These are phyloP conservation scores for Neurospora sp. DNA, from an alignment of 495 filamentous ascomycete genomes.

Conservation along the genomic window DNA sequence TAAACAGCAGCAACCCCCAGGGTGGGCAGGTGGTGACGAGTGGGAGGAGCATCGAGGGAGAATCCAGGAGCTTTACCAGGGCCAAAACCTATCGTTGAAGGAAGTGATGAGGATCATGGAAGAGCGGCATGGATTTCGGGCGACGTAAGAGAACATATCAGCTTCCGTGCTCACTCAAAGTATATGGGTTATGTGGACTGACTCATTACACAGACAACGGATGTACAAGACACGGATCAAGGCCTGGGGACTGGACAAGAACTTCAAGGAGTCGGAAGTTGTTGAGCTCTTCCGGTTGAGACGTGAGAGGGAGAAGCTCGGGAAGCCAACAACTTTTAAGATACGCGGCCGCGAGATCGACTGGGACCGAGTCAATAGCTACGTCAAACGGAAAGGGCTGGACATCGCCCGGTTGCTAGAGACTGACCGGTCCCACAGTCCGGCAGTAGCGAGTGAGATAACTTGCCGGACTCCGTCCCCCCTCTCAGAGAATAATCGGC, in stretches of 20 bases:
- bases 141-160: conserved; percentile 19
- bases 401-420: conserved; percentile 10
- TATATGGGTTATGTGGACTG: neutral
- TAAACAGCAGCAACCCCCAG: neutral
- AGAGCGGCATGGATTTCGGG: conserved; percentile 19
- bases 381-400: conserved; percentile 20
- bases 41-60: conserved; percentile 10
- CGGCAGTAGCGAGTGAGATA: conserved; percentile 7
- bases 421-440: neutral
- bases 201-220: conserved; percentile 11
- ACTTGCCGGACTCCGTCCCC: conserved; percentile 13
- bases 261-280: conserved; percentile 24
- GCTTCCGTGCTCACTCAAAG: conserved; percentile 7
- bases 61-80: conserved; percentile 27
- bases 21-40: conserved; percentile 13
- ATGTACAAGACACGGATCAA: conserved; percentile 31
- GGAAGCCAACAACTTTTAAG: conserved; percentile 16
- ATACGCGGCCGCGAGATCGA: conserved; percentile 21
- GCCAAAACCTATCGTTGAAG: conserved; percentile 21
- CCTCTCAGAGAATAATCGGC: neutral
- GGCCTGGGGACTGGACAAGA: conserved; percentile 28
- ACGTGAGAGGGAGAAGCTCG: conserved; percentile 17
- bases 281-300: conserved; percentile 18
- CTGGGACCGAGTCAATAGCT: conserved; percentile 19
- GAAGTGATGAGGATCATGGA: conserved; percentile 29